Evolutionary conservation across 1,284 basidiomycete genomes (phyloP), one percentile per base, ranked within the genome.

Genomic region (Dichomitus squalens): DNA sequence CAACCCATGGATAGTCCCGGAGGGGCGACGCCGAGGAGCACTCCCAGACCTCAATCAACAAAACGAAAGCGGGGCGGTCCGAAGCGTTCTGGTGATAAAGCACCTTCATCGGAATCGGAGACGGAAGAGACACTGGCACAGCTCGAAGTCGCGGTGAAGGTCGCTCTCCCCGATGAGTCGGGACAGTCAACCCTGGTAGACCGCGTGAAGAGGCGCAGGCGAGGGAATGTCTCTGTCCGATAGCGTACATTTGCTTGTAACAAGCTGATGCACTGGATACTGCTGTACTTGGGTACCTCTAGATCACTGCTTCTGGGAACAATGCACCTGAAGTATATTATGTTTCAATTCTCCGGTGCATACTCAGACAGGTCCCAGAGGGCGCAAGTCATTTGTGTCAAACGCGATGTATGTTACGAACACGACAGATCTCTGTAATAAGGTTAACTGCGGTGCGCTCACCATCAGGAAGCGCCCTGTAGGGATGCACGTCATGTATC

Each of bases 121-220:
- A 40, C 27, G 1, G 55, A 57, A 18, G 44, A 57, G 23, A 49
- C 39, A 20, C 40, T 41, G 20, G 31, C 29, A 8, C 39, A 53
- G 34, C 36, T 36, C 18, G 46, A 21, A 18, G 43, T 44, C 7
- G 57, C 57, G 12, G 40, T 43, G 5, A 51, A 47, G 9, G 55
- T 50, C 7, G 34, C 39, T 12, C 16, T 63, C n/a, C 44, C 56
- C 5, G 46, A 49, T 16, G 34, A 27, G 1, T 49, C 39, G 3
- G 41, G 49, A 14, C 48, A 48, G 2, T 23, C 41, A 18, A 71
- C 62, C 41, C 67, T 75, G 14, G 71, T 68, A 11, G 73, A 74
- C 38, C 68, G 73, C 16, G 72, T 75, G 23, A 76, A 76, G 65
- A 70, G 61, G 53, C 69, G 75, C 16, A 65, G 71, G 50, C 66